Conservation (phyloP, 1,284 basidiomycete species). For the Blastosporella zonata region DNA sequence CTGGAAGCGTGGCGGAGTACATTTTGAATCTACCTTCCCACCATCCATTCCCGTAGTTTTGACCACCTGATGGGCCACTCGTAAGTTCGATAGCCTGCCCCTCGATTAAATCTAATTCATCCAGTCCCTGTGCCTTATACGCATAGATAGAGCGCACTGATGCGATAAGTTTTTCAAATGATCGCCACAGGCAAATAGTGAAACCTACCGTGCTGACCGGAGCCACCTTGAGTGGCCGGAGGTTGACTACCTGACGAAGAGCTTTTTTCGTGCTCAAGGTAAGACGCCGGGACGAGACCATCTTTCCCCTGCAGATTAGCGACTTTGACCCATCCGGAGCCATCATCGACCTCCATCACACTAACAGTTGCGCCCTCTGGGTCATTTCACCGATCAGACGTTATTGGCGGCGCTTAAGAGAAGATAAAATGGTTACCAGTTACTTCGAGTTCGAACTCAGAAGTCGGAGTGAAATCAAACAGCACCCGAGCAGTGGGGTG, state of each 20-base stretch:
- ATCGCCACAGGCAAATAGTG: constrained; percentile 3
- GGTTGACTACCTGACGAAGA: constrained; percentile 19
- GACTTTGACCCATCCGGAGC: constrained; percentile 85
- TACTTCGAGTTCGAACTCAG: constrained; percentile 71
- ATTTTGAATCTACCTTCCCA: constrained; percentile 67
- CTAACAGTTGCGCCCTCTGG: constrained; percentile 59
- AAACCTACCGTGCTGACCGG: constrained; percentile 47
- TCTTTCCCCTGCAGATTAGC: constrained; percentile 50
- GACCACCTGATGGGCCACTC: constrained; percentile 54
- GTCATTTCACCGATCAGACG: constrained; percentile 7
- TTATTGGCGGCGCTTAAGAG: neutral
- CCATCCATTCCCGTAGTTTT: constrained; percentile 73
- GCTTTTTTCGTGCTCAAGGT: constrained; percentile 47
- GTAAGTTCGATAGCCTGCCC: constrained; percentile 65
- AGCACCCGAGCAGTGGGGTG: constrained; percentile 55
- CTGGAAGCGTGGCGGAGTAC: neutral
- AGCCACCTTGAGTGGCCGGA: constrained; percentile 26
- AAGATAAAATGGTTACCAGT: constrained; percentile 38
- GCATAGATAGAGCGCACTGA: constrained; percentile 70
- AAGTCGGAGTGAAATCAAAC: constrained; percentile 70
- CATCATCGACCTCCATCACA: constrained; percentile 74
- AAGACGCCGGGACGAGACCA: constrained; percentile 78
- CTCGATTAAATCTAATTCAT: constrained; percentile 65
- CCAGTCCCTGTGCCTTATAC: constrained; percentile 63
- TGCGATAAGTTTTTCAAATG: constrained; percentile 7